Evolutionary conservation across 2,329 filamentous ascomycete species (phyloP).

Genomic region (Herpotrichia juniperi): DNA sequence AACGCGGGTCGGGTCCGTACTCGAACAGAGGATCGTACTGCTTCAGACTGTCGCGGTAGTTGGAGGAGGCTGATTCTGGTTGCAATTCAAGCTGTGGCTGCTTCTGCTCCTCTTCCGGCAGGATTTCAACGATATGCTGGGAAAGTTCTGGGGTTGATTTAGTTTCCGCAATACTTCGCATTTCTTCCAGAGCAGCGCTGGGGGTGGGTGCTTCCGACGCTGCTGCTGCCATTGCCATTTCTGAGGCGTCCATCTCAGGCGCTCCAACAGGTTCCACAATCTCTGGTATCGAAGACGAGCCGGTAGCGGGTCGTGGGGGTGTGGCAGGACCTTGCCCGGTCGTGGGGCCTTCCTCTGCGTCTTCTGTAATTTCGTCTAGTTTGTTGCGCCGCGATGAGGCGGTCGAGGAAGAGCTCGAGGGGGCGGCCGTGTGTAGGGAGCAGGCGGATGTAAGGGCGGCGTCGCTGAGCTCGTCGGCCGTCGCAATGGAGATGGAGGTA

Average conservation of each 20-base stretch:
- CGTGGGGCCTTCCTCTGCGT: conserved; percentile 74
- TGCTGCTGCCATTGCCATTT: conserved; percentile 5
- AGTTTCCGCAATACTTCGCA: conserved; percentile 3
- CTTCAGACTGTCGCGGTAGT: conserved; percentile 34
- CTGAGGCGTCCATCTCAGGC: conserved; percentile 3
- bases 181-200: conserved; percentile 7
- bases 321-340: conserved; percentile 21
- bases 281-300: conserved; percentile 28
- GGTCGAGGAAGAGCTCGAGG: conserved; percentile 82
- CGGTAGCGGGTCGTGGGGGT: conserved; percentile 24
- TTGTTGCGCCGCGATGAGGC: conserved; percentile 78
- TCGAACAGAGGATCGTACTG: conserved; percentile 43
- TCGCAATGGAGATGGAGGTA: conserved; percentile 77
- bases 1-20: conserved; percentile 49
- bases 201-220: conserved; percentile 6
- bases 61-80: conserved; percentile 8
- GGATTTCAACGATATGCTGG: conserved; percentile 27
- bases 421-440: conserved; percentile 85
- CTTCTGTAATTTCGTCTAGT: conserved; percentile 92
- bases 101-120: conserved; percentile 18
- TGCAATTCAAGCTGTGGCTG: neutral
- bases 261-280: conserved; percentile 24
- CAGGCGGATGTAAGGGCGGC: conserved; percentile 86
- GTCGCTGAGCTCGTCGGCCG: conserved; percentile 82
- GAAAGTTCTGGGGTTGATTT: conserved; percentile 22